These are phyloP conservation scores for Stagonosporopsis tanaceti DNA, from an alignment of 2,329 filamentous ascomycete species.

Conservation along the genomic window DNA sequence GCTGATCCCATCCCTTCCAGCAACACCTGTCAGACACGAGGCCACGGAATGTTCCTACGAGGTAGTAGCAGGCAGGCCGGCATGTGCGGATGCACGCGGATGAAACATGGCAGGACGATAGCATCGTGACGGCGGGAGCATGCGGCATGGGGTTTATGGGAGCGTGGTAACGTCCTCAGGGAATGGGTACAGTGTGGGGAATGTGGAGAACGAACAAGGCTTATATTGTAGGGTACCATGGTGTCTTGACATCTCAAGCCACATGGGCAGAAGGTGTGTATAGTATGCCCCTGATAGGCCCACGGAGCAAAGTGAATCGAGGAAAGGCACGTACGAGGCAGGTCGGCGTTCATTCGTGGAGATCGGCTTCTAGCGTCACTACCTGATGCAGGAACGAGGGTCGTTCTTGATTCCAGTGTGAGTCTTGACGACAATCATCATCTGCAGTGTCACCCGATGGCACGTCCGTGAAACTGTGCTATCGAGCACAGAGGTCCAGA, in stretches of 20 bases:
- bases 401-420: neutral
- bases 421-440: conserved; percentile 3
- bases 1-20: neutral
- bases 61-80: conserved; percentile 6
- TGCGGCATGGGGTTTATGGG: neutral
- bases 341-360: neutral
- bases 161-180: conserved; percentile 1
- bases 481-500: neutral
- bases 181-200: conserved; percentile 5
- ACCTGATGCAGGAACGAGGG: conserved; percentile 11
- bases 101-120: conserved; percentile 15
- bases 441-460: conserved; percentile 21
- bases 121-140: conserved; percentile 5
- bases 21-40: neutral
- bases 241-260: conserved; percentile 11
- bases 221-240: conserved; percentile 11
- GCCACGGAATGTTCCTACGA: conserved; percentile 4
- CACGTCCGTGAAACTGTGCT: conserved; percentile 16
- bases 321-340: conserved; percentile 6
- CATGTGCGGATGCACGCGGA: conserved; percentile 16
- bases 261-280: conserved; percentile 11
- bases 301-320: neutral
- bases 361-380: conserved; percentile 3
- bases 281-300: neutral
- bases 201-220: conserved; percentile 10